Conservation (phyloP, 441 rosid species). For the Kokia cookei region DNA sequence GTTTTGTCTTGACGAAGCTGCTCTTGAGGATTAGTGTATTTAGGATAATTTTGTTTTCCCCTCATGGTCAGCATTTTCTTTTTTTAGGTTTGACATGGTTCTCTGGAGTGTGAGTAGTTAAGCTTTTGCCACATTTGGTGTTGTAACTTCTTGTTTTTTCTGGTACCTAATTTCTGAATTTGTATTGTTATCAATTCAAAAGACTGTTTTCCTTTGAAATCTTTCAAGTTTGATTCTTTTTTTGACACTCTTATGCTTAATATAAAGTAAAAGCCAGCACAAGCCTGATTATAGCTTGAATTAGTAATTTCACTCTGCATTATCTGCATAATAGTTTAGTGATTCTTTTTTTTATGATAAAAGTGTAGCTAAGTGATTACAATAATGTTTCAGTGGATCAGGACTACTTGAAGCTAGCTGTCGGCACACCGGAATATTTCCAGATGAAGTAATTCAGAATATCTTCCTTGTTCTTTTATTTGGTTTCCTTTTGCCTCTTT, state of each 20-base stretch:
- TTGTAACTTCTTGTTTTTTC: not conserved
- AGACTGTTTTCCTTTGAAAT: not conserved
- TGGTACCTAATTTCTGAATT: not conserved
- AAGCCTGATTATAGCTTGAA: not conserved
- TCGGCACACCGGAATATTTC: constrained; percentile 11
- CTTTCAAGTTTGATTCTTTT: not conserved
- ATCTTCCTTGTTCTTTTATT: not conserved
- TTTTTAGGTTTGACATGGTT: constrained; percentile 1
- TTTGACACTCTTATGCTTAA: not conserved
- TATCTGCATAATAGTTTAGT: not conserved
- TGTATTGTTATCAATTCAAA: not conserved
- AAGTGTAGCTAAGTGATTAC: not conserved
- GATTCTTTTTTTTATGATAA: not conserved
- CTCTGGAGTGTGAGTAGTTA: not conserved
- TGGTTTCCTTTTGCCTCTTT: not conserved
- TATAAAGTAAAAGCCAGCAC: not conserved
- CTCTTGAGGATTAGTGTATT: not conserved
- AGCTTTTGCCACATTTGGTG: not conserved
- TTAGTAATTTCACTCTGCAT: not conserved
- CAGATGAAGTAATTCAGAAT: constrained; percentile 28
- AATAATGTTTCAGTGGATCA: constrained; percentile 1
- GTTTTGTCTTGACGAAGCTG: not conserved
- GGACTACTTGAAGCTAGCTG: constrained; percentile 14
- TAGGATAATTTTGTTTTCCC: not conserved
- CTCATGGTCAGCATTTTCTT: not conserved